A percentile compares a stretch with the other conserved stretches of the same genome.
Evolutionary conservation across 2,329 filamentous ascomycete species (phyloP).

Genomic region (Sporothrix protearum): DNA sequence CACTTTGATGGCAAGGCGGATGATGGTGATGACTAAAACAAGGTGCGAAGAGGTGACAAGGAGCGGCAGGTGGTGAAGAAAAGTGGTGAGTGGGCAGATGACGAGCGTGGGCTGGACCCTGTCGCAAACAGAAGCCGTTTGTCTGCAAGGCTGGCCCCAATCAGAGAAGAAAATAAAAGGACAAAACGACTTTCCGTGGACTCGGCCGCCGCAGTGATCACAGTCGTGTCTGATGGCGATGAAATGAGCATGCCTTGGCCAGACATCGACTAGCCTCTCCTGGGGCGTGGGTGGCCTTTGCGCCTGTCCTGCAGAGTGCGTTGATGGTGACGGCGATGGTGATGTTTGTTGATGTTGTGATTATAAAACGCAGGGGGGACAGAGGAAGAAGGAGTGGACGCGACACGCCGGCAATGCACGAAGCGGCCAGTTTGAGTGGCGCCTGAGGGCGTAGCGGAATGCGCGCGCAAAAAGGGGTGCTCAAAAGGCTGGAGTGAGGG

Average conservation of each 20-base stretch:
- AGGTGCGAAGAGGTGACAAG: background rate
- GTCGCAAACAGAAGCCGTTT: slow-evolving; percentile 4
- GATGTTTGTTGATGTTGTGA: slow-evolving; percentile 3
- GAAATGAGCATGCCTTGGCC: slow-evolving; percentile 7
- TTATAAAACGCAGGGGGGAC: slow-evolving; percentile 11
- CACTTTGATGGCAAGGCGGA: background rate
- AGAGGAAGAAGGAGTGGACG: background rate
- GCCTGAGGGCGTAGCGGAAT: background rate
- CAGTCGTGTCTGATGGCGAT: background rate
- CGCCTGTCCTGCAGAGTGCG: background rate
- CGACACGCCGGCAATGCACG: slow-evolving; percentile 10
- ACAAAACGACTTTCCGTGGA: background rate
- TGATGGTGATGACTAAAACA: background rate
- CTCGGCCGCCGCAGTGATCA: background rate
- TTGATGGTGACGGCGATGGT: background rate
- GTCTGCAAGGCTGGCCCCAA: slow-evolving; percentile 20
- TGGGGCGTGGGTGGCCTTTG: background rate
- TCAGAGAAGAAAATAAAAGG: background rate
- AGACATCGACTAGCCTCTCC: background rate
- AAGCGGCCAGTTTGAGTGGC: background rate
- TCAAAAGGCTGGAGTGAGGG: background rate
- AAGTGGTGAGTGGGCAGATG: background rate
- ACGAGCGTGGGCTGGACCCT: background rate
- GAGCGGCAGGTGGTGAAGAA: background rate
- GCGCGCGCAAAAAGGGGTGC: background rate